These are phyloP conservation scores for Globisporangium alternatum DNA, from an alignment of 352 stramenopile species.

Conservation along the genomic window DNA sequence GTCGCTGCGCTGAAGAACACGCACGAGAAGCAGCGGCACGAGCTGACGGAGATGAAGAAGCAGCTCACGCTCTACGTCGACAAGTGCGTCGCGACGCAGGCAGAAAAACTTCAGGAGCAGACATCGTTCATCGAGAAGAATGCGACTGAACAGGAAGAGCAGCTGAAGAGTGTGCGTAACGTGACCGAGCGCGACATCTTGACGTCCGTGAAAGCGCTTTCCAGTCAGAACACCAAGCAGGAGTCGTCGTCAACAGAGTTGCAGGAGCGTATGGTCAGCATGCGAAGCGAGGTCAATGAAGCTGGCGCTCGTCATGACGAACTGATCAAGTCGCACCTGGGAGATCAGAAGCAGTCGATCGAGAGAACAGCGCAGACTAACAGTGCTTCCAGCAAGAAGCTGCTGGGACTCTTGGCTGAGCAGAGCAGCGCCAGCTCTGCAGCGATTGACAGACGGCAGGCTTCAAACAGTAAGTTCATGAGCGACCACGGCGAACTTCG, in stretches of 20 bases:
- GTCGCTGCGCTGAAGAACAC: conserved; percentile 29
- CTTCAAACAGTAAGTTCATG: conserved; percentile 27
- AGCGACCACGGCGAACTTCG: conserved; percentile 27
- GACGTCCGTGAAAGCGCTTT: conserved; percentile 30
- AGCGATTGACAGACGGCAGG: conserved; percentile 19
- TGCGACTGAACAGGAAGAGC: conserved; percentile 29
- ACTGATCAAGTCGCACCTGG: conserved; percentile 25
- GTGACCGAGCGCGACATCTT: conserved; percentile 38
- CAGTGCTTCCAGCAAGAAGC: conserved; percentile 5
- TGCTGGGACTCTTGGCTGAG: conserved; percentile 25
- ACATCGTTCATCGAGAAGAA: conserved; percentile 41
- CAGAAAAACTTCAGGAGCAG: conserved; percentile 40
- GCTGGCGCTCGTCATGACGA: conserved; percentile 20
- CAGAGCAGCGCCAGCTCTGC: conserved; percentile 21
- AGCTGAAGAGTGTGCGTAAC: conserved; percentile 33
- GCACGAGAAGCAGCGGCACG: conserved; percentile 35
- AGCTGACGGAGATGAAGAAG: conserved; percentile 42
- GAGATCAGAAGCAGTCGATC: conserved; percentile 16
- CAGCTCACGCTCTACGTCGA: conserved; percentile 45
- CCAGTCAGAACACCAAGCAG: conserved; percentile 30
- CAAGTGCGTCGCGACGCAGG: conserved; percentile 37
- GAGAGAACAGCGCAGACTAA: neutral
- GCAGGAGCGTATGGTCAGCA: conserved; percentile 24
- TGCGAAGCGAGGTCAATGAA: conserved; percentile 23
- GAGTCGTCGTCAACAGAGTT: conserved; percentile 24